Evolutionary conservation across 1,284 basidiomycete genomes (phyloP), one percentile per base, ranked within the genome.

Genomic region (Cutaneotrichosporon sp.): DNA sequence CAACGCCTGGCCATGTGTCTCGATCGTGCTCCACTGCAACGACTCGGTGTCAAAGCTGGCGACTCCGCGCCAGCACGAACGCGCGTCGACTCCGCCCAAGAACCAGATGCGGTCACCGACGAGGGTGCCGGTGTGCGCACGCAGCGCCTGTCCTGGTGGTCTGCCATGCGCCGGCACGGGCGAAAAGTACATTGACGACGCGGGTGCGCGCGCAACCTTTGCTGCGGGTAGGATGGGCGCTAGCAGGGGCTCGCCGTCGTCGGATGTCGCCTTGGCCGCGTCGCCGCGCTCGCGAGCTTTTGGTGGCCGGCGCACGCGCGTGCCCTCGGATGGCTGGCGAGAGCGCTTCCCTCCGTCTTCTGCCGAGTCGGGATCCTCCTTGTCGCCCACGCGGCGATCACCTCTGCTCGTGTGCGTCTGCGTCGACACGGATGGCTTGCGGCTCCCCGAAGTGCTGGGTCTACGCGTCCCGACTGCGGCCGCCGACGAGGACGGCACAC

Each of bases 1-100:
- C 0, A 92, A 89, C 4, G 86, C 72, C 4, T 90, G 88, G 18
- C 92, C 92, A 2, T 83, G 72, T 33, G 87, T 87, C 27, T 89
- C 86, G 0, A 90, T 87, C 61, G 87, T 86, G 0, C 86, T 85
- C 93, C 93, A 97, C 74, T 91, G 87, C 85, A 94, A 89, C 36
- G 91, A 92, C 79, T 95, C 92, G 3, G 87, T 90, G 76, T 95
- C 91, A 71, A 95, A 92, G 69, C 87, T 90, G 72, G 89, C 91
- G 1, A 94, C 84, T 56, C 92, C 90, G 65, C 84, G 85, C 80
- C 86, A 89, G 65, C 86, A 89, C 25, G 64, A 69, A 69, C 84
- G 86, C 64, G 89, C 89, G 66, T 95, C 92, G 66, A 90, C 91
- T 1, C 93, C 93, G 7, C 93, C 93, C 71, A 95, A 89, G 33